These are phyloP conservation scores for Cylindrodendrum hubeiense DNA, from an alignment of 2,329 filamentous ascomycete genomes.

Conservation along the genomic window DNA sequence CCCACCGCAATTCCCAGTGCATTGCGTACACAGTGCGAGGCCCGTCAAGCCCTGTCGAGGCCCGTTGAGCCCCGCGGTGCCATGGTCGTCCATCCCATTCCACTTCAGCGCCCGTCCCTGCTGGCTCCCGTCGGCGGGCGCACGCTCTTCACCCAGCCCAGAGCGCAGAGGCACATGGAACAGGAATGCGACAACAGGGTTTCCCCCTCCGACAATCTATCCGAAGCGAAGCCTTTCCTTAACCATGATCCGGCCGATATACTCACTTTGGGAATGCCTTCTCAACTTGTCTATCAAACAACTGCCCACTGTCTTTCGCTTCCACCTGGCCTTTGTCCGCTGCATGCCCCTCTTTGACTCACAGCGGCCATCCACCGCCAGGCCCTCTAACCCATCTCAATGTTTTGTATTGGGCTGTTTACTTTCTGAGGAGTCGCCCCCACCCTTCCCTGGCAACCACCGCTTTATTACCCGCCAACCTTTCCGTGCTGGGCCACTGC, in stretches of 20 bases:
- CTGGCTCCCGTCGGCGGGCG: neutral
- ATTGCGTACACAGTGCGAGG: neutral
- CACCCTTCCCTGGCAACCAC: constrained; percentile 46
- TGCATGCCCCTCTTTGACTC: constrained; percentile 25
- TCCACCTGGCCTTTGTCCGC: neutral
- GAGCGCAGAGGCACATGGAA: neutral
- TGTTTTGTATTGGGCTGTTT: constrained; percentile 48
- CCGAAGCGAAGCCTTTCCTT: neutral
- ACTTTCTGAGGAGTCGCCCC: too few species aligned
- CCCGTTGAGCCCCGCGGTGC: neutral
- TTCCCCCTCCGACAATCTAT: constrained; percentile 4
- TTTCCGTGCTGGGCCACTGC: constrained; percentile 38
- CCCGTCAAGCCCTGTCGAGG: too few species aligned
- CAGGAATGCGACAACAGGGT: neutral
- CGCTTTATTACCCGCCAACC: constrained; percentile 27
- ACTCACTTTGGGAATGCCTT: constrained; percentile 3
- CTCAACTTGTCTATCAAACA: constrained; percentile 2
- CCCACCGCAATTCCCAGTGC: neutral
- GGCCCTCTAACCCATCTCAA: constrained; percentile 23
- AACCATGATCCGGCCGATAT: neutral
- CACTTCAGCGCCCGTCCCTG: constrained; percentile 1
- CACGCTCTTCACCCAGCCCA: neutral
- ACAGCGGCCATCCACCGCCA: constrained; percentile 16
- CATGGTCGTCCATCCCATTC: neutral
- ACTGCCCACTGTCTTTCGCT: neutral